These are phyloP conservation scores for Copromyces sp. DNA, from an alignment of 495 filamentous ascomycete genomes.

Conservation along the genomic window DNA sequence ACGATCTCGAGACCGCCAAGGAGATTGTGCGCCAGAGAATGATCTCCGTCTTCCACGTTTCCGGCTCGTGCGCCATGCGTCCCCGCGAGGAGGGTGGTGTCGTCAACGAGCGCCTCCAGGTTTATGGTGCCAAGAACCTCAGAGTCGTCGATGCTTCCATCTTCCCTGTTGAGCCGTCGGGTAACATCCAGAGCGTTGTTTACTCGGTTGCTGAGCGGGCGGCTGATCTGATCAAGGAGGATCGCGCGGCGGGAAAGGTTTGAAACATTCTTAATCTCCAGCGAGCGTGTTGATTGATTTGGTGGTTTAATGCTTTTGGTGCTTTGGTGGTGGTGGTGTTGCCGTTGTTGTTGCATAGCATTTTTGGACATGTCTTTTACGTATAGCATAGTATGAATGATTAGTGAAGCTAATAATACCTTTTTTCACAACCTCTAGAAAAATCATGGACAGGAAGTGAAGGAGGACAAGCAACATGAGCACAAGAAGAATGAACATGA, in stretches of 20 bases:
- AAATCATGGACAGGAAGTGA: background rate
- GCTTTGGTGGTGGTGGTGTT: background rate
- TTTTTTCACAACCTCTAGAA: background rate
- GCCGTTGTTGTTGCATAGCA: background rate
- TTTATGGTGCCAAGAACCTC: slow-evolving; percentile 39
- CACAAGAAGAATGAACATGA: background rate
- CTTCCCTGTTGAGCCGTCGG: slow-evolving; percentile 37
- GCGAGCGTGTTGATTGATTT: background rate
- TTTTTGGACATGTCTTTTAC: background rate
- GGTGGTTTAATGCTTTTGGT: background rate
- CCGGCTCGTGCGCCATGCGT: slow-evolving; percentile 29
- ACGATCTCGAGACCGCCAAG: slow-evolving; percentile 25
- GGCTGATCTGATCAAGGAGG: slow-evolving; percentile 43
- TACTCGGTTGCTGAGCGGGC: slow-evolving; percentile 48
- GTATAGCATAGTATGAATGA: background rate
- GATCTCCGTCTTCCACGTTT: slow-evolving; percentile 30
- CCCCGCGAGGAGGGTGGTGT: slow-evolving; percentile 30
- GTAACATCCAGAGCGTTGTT: slow-evolving; percentile 40
- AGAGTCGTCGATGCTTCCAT: slow-evolving; percentile 47
- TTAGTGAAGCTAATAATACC: background rate
- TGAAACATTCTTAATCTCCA: background rate
- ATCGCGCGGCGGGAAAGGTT: slow-evolving; percentile 1
- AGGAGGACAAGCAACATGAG: background rate
- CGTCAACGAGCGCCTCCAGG: slow-evolving; percentile 31
- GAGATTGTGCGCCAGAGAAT: slow-evolving; percentile 27